Conservation (phyloP, 1,284 basidiomycete species). For the Termitomyces sp. region DNA sequence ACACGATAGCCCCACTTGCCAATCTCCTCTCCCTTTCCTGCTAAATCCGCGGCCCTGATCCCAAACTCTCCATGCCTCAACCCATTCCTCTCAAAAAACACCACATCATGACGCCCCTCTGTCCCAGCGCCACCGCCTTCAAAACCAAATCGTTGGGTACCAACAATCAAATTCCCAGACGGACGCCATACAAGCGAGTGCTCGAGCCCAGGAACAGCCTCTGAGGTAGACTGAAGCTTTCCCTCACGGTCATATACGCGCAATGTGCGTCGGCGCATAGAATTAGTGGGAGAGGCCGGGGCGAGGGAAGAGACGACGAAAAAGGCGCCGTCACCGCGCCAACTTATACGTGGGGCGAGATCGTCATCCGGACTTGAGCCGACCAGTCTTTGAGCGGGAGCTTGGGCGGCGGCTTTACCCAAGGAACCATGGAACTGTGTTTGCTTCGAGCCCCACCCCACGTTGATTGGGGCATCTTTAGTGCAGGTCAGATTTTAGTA, state of each 20-base stretch:
- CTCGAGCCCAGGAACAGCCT: conserved; percentile 80
- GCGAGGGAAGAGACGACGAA: conserved; percentile 81
- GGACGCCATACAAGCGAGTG: conserved; percentile 85
- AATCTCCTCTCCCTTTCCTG: conserved; percentile 25
- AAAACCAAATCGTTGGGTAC: conserved; percentile 74
- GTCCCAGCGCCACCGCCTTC: conserved; percentile 66
- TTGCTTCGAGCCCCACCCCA: conserved; percentile 96
- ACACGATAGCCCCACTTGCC: conserved; percentile 63
- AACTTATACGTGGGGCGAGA: conserved; percentile 70
- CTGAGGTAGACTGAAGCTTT: conserved; percentile 79
- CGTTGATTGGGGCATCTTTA: conserved; percentile 84
- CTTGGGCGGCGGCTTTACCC: conserved; percentile 82
- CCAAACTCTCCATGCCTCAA: conserved; percentile 88
- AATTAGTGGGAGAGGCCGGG: conserved; percentile 47
- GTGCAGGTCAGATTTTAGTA: not conserved
- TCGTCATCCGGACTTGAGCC: conserved; percentile 72
- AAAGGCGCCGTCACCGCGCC: conserved; percentile 90
- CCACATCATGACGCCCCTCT: conserved; percentile 75
- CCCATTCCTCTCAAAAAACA: conserved; percentile 96
- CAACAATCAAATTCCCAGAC: conserved; percentile 81
- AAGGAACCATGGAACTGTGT: conserved; percentile 98
- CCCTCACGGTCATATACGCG: conserved; percentile 83
- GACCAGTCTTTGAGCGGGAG: conserved; percentile 37
- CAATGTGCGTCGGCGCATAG: conserved; percentile 46
- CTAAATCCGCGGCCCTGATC: conserved; percentile 37